Conservation (phyloP, 169 alveolate genomes). For the Theileria orientalis region DNA sequence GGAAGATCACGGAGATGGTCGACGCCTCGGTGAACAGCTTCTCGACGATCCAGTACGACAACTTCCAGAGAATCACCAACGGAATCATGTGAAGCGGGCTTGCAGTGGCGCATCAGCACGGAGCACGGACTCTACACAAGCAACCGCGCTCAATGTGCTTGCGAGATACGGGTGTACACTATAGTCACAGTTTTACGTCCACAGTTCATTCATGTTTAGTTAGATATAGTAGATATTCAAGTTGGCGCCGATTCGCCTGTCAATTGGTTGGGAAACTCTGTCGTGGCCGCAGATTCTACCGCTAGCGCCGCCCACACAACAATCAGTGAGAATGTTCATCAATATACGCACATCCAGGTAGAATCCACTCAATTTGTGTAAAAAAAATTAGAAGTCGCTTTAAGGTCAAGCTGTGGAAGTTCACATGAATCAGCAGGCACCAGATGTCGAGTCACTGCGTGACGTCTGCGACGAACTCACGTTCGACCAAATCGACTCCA, state of each 20-base stretch:
- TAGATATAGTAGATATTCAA: no score
- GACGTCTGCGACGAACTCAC: conserved; percentile 21
- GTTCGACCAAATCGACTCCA: conserved; percentile 36
- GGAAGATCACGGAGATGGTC: conserved; percentile 83
- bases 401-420: no score
- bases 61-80: conserved; percentile 91
- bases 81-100: conserved; percentile 82
- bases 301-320: no score
- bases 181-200: background rate
- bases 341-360: no score
- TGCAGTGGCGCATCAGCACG: no score
- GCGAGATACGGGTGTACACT: no score
- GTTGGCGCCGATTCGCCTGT: no score
- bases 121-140: background rate
- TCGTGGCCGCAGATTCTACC: no score
- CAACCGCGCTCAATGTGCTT: background rate
- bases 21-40: conserved; percentile 89
- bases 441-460: background rate
- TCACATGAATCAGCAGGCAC: background rate
- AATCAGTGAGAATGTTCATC: no score
- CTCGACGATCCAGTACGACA: conserved; percentile 93
- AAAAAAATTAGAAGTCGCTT: no score
- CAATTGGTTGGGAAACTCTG: no score
- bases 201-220: background rate
- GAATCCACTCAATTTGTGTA: no score